These are phyloP conservation scores for Zanthoxylum bungeanum DNA, from an alignment of 345 rosid genomes.

Conservation along the genomic window DNA sequence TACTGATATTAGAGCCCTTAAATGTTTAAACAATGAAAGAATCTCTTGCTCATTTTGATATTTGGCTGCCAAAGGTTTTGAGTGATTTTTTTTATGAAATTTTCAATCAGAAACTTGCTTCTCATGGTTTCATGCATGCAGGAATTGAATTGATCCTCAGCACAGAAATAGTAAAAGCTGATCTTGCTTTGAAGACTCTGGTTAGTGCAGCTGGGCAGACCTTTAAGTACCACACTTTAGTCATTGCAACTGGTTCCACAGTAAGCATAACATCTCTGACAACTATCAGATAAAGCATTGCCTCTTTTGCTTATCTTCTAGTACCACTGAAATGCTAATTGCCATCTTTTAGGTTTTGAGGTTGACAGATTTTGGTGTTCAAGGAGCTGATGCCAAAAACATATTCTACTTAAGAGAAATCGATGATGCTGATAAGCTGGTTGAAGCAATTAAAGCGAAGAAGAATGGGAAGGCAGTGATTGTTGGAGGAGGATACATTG, in stretches of 20 bases:
- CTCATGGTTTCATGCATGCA: constrained; percentile 31
- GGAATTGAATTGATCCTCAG: constrained; percentile 88
- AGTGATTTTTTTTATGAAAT: too few species aligned
- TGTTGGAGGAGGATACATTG: constrained; percentile 98
- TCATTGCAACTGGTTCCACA: constrained; percentile 90
- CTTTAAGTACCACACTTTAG: constrained; percentile 66
- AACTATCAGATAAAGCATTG: not conserved
- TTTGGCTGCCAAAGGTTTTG: not conserved
- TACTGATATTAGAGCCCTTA: too few species aligned
- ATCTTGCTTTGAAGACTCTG: constrained; percentile 68
- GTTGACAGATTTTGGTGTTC: constrained; percentile 84
- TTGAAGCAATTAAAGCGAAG: constrained; percentile 76
- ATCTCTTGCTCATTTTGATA: not conserved
- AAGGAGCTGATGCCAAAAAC: constrained; percentile 92
- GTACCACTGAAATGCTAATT: too few species aligned
- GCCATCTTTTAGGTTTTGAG: constrained; percentile 54
- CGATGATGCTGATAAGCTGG: constrained; percentile 78
- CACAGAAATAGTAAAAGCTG: constrained; percentile 91
- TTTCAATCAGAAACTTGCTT: not conserved
- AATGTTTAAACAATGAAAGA: not conserved
- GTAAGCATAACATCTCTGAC: constrained; percentile 35
- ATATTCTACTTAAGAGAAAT: constrained; percentile 88
- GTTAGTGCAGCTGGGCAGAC: constrained; percentile 65
- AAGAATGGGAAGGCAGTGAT: constrained; percentile 89
- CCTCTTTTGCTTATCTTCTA: not conserved